These are phyloP conservation scores for Digitaria exilis DNA, from an alignment of 202 grass and related monocot genomes.

Conservation along the genomic window DNA sequence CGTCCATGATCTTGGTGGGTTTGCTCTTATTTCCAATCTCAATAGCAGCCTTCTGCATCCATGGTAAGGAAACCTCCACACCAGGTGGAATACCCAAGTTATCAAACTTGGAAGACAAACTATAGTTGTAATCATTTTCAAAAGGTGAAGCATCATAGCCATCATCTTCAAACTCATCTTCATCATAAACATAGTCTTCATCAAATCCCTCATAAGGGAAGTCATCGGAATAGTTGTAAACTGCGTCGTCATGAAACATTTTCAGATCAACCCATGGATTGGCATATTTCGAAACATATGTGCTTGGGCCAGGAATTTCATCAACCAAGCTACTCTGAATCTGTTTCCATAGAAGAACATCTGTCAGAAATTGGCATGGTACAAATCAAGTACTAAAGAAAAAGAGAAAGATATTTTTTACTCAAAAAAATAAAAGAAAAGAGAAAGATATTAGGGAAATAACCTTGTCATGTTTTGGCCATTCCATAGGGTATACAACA, in stretches of 20 bases:
- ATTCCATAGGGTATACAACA: conserved; percentile 53
- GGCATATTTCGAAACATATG: conserved; percentile 31
- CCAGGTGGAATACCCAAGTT: conserved; percentile 60
- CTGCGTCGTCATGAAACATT: conserved; percentile 6
- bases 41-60: conserved; percentile 52
- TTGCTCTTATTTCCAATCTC: conserved; percentile 52
- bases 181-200: conserved; percentile 69
- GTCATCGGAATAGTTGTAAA: conserved; percentile 49
- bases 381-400: conserved; percentile 19
- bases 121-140: conserved; percentile 60
- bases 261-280: conserved; percentile 20
- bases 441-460: neutral
- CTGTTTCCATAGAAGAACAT: conserved; percentile 21
- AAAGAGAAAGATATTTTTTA: conserved; percentile 12
- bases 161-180: conserved; percentile 62
- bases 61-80: conserved; percentile 57
- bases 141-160: conserved; percentile 43
- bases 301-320: conserved; percentile 61
- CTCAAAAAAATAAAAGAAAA: too few relatives aligned
- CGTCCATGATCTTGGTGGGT: conserved; percentile 45
- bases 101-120: conserved; percentile 76
- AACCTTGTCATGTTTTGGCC: conserved; percentile 61
- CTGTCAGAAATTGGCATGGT: conserved; percentile 5
- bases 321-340: conserved; percentile 54
- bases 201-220: conserved; percentile 54